Base-by-base conservation (phyloP, 2,329 filamentous ascomycete genomes). In the Dactylonectria macrodidyma region DNA sequence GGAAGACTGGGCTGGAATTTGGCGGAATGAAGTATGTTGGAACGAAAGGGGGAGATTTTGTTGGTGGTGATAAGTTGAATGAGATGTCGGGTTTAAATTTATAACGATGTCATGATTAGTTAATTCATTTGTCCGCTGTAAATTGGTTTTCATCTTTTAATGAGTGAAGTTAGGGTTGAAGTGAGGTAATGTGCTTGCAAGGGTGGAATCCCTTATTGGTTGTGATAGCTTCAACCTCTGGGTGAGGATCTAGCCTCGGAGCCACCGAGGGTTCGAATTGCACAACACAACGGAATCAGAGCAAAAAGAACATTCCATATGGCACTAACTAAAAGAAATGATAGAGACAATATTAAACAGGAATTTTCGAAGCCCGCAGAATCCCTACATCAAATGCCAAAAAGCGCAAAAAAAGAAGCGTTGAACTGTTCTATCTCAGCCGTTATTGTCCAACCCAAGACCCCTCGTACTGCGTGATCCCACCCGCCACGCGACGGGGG, bases 401-500 rank as follows among this genome's bases (percentile, higher is more conserved):
- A 76, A 78, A 68, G 16, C 30, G 5, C 38, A 68, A 78, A 82
- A 77, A 77, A 77, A 74, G 78, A 81, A 81, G 79, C 83, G 86
- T 89, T 74, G 86, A 72, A 81, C 83, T 79, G 83, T 83, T 84
- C 88, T 84, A 88, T 88, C 87, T 85, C 84, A 81, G 81, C 78
- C 79, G 79, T 65, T 71, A 79, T 65, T 71, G 26, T 77, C 82
- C 82, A 84, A 82, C 84, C 86, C 89, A 90, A 87, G 88, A 7
- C 87, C 87, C 84, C 79, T 68, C 69, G 69, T 84, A 83, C 85
- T 84, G 86, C 88, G 90, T 91, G 81, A 87, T 92, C 90, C 90
- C 89, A 82, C 84, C 83, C 89, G 90, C 90, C 89, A 91, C 85
- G 85, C 86, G 86, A 90, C 88, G 90, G 89, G 88, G 89, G 88